phyloP scores from a whole-genome alignment of 2,329 filamentous ascomycete genomes.

The Alternaria atra region DNA sequence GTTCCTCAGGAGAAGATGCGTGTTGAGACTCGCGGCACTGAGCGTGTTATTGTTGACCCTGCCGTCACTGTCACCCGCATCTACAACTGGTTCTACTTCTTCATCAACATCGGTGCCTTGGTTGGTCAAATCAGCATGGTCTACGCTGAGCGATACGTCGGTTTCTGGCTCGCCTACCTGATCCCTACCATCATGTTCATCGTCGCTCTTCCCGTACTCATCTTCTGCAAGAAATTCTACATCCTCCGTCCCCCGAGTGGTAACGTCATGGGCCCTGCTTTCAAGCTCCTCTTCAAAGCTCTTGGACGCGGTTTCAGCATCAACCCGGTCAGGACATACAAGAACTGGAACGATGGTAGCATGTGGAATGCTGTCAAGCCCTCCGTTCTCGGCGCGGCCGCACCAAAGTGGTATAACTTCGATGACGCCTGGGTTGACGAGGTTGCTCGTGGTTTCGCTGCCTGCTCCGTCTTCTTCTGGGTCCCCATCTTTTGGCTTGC shows the following conservation, averaged over 20 bases:
- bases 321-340: slow-evolving; percentile 66
- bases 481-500: slow-evolving; percentile 72
- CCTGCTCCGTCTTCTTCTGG: slow-evolving; percentile 62
- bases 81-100: slow-evolving; percentile 64
- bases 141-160: slow-evolving; percentile 60
- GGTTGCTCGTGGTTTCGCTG: slow-evolving; percentile 67
- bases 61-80: slow-evolving; percentile 72
- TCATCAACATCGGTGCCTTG: slow-evolving; percentile 51
- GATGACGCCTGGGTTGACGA: slow-evolving; percentile 86
- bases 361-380: slow-evolving; percentile 75
- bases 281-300: slow-evolving; percentile 62
- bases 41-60: slow-evolving; percentile 72
- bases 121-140: slow-evolving; percentile 51
- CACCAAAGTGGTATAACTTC: slow-evolving; percentile 78
- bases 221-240: slow-evolving; percentile 69
- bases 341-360: slow-evolving; percentile 62
- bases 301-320: slow-evolving; percentile 66
- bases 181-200: slow-evolving; percentile 73
- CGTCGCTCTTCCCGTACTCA: slow-evolving; percentile 66
- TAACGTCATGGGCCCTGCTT: slow-evolving; percentile 72
- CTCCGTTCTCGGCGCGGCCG: slow-evolving; percentile 64
- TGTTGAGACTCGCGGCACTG: slow-evolving; percentile 56
- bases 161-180: slow-evolving; percentile 76
- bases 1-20: slow-evolving; percentile 65
- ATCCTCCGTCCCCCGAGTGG: slow-evolving; percentile 69